Evolutionary conservation across 192 early-diverging fungal genomes (phyloP), one percentile per base, ranked within the genome.

Genomic region (Chytriomyces confervae): DNA sequence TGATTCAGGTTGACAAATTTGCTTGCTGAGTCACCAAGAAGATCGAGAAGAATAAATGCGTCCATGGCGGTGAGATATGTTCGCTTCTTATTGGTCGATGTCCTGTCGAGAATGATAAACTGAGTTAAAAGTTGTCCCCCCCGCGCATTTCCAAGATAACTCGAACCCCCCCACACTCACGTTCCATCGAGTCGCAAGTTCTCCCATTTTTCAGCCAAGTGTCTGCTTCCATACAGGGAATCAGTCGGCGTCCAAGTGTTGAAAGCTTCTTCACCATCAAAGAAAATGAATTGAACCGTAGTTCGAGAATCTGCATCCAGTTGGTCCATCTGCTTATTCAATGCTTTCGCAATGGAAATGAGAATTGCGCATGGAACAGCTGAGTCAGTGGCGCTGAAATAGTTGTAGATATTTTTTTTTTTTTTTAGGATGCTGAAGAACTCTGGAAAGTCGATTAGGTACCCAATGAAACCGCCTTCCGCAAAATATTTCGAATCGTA

Each of bases 191-290:
- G 69, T 50, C 61, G 66, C 8, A 70, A 77, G 18, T 86, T 69
- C 51, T 91, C 91, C 96, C 97, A 97, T 67, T 85, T 79, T 45
- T 85, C 84, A 5, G 97, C 96, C 68, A 98, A 75, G 79, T 98
- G 95, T 45, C 87, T 88, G 47, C 95, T 89, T 6, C 96, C 96
- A 85, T 98, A 98, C 13, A 95, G 82, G 16, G 96, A 98, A 84
- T 98, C 96, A 0, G 81, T 88, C 7, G 24, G 72, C 4, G 89
- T 85, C 96, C 96, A 97, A 3, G 86, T 75, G 20, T 66, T 73
- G 79, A 95, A 95, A 5, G 97, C 95, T 78, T 98, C 97, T 71
- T 98, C 97, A 45, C 97, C 97, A 80, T 98, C 97, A 82, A 98
- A 97, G 72, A 98, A 98, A 27, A 98, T 87, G n/a, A 98, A 66